Percentiles rank a stretch among this genome's conserved stretches.
phyloP scores from a whole-genome alignment of 768 basidiomycete genomes.

The Rhodosporidiobolus sp. region DNA sequence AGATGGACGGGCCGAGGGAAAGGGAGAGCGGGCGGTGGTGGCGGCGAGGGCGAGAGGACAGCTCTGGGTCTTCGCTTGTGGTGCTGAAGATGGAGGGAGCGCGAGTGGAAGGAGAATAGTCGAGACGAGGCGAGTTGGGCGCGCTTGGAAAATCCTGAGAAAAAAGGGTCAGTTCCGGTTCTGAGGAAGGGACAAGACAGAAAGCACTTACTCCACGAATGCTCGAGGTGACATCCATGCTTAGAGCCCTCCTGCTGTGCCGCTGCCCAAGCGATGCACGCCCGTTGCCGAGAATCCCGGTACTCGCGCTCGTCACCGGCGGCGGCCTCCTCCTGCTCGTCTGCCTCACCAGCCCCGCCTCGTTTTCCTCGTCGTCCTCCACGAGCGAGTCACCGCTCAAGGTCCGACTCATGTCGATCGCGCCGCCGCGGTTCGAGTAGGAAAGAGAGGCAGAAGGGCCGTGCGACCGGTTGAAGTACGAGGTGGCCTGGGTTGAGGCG shows the following conservation, averaged over 20 bases:
- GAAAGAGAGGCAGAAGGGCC: slow-evolving; percentile 3
- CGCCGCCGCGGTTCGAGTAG: not conserved
- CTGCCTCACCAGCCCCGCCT: not conserved
- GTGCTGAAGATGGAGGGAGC: slow-evolving; percentile 26
- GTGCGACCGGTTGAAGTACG: slow-evolving; percentile 1
- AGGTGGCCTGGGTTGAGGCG: not conserved
- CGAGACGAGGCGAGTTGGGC: slow-evolving; percentile 11
- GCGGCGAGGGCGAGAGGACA: slow-evolving; percentile 4
- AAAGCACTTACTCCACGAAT: not conserved
- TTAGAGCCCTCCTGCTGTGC: slow-evolving; percentile 26
- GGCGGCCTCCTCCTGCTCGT: slow-evolving; percentile 2
- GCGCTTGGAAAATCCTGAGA: not conserved
- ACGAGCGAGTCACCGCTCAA: not conserved
- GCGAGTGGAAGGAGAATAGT: slow-evolving; percentile 15
- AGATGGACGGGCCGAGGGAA: slow-evolving; percentile 36
- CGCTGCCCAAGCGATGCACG: slow-evolving; percentile 16
- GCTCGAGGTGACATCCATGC: slow-evolving; percentile 28
- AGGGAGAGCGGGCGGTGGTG: slow-evolving; percentile 36
- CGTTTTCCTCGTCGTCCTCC: slow-evolving; percentile 2
- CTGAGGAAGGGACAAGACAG: not conserved
- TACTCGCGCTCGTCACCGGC: slow-evolving; percentile 8
- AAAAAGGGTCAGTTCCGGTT: no score
- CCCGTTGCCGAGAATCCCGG: not conserved
- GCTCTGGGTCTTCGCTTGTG: slow-evolving; percentile 19
- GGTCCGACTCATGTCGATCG: slow-evolving; percentile 12